Conservation (phyloP, 1,284 basidiomycete genomes). For the Ganoderma meredithae region DNA sequence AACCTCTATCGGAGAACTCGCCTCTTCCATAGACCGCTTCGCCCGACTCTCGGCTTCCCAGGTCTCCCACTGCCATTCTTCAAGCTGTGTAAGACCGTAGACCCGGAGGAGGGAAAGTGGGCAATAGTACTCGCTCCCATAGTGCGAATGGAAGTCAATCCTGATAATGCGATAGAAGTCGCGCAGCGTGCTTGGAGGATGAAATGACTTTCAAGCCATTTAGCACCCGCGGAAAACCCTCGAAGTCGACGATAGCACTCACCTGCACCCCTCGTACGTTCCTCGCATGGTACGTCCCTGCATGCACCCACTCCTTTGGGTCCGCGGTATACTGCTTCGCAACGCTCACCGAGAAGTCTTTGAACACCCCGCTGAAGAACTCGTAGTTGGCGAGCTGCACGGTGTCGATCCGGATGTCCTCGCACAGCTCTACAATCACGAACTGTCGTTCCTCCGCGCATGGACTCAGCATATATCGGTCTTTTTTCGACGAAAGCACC, state of each 20-base stretch:
- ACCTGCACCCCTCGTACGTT: constrained; percentile 95
- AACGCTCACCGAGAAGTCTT: constrained; percentile 89
- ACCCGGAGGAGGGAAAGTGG: constrained; percentile 93
- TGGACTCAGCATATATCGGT: constrained; percentile 97
- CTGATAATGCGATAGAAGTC: constrained; percentile 95
- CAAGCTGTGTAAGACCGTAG: constrained; percentile 96
- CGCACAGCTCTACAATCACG: constrained; percentile 96
- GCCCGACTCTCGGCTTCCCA: constrained; percentile 72
- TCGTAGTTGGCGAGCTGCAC: constrained; percentile 97
- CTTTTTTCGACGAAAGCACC: constrained; percentile 90
- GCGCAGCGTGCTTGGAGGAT: constrained; percentile 68
- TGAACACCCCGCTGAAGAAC: constrained; percentile 98
- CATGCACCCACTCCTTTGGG: constrained; percentile 73
- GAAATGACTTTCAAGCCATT: constrained; percentile 67
- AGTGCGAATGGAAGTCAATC: constrained; percentile 94
- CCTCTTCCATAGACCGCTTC: constrained; percentile 43
- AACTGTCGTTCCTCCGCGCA: constrained; percentile 82
- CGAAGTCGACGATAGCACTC: constrained; percentile 36
- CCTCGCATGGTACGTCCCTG: constrained; percentile 84
- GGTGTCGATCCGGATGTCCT: constrained; percentile 96
- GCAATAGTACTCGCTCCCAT: constrained; percentile 96
- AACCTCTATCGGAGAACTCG: constrained; percentile 36
- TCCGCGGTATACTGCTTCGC: constrained; percentile 71
- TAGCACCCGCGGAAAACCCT: background rate
- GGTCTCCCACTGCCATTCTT: constrained; percentile 93